Percentiles rank a stretch among this genome's conserved stretches.
Conservation (phyloP, 1,284 basidiomycete genomes). For the Cerioporus squamosus region DNA sequence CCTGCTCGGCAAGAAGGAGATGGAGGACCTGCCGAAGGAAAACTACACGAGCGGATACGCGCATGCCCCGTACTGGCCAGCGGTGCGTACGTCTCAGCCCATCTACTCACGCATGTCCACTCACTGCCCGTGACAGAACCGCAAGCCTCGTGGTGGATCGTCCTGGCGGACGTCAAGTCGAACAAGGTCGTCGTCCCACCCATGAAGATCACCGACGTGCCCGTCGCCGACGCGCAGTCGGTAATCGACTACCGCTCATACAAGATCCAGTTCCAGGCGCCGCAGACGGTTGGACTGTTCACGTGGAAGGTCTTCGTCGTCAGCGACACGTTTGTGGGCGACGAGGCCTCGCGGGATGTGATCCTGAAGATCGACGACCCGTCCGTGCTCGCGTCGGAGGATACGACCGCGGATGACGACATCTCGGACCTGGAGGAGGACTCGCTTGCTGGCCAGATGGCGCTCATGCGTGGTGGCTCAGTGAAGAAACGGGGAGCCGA, state of each 20-base stretch:
- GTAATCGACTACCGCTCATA: constrained; percentile 58
- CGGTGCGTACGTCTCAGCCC: constrained; percentile 52
- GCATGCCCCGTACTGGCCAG: constrained; percentile 92
- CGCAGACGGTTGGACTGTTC: constrained; percentile 83
- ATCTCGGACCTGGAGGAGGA: constrained; percentile 94
- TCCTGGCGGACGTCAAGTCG: constrained; percentile 91
- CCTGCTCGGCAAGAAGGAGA: constrained; percentile 63
- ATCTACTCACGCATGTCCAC: not conserved
- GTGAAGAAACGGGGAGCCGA: constrained; percentile 48
- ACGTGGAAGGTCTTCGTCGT: constrained; percentile 89
- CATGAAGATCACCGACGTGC: constrained; percentile 82
- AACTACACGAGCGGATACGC: constrained; percentile 62
- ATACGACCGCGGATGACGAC: constrained; percentile 79
- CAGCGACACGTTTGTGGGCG: constrained; percentile 89
- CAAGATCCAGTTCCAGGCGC: constrained; percentile 95
- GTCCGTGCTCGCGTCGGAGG: constrained; percentile 59
- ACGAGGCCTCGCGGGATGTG: constrained; percentile 77
- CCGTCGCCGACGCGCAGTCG: constrained; percentile 51
- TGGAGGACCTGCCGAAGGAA: constrained; percentile 55
- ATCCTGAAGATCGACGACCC: constrained; percentile 82
- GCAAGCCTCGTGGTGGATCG: constrained; percentile 89
- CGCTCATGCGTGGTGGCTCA: constrained; percentile 89
- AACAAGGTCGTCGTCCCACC: constrained; percentile 93
- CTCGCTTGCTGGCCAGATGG: constrained; percentile 97
- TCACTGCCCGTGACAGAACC: constrained; percentile 52